A percentile compares a stretch with the other conserved stretches of the same genome.
These are phyloP conservation scores for Phytophthora tentaculata DNA, from an alignment of 352 stramenopile species.

Conservation along the genomic window DNA sequence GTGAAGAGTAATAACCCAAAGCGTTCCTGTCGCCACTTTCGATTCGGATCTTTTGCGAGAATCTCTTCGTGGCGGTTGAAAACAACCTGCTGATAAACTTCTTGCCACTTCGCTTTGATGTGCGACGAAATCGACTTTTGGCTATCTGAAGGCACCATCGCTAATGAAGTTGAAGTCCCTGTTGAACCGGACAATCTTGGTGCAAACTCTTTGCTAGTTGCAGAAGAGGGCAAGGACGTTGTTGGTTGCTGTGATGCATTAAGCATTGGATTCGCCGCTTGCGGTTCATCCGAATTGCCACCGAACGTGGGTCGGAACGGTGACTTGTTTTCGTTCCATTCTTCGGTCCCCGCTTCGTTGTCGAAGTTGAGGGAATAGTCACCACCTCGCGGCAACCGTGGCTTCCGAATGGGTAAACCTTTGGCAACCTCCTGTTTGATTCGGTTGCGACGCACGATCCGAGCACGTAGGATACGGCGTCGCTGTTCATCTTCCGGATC, in stretches of 20 bases:
- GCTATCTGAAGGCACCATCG: background rate
- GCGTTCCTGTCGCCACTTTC: conserved; percentile 71
- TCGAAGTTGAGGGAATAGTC: conserved; percentile 21
- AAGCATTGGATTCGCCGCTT: conserved; percentile 5
- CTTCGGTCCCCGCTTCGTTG: conserved; percentile 4
- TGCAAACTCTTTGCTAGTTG: background rate
- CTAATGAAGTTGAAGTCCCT: background rate
- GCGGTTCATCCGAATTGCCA: conserved; percentile 18
- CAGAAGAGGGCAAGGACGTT: conserved; percentile 4
- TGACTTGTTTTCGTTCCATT: conserved; percentile 10
- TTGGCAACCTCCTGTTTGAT: conserved; percentile 63
- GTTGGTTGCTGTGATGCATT: background rate
- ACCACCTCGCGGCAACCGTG: conserved; percentile 17
- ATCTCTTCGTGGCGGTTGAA: conserved; percentile 68
- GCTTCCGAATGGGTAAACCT: conserved; percentile 35
- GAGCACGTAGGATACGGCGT: conserved; percentile 49
- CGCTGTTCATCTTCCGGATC: conserved; percentile 61
- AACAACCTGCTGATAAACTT: conserved; percentile 50
- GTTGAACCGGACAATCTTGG: background rate
- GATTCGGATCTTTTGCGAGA: conserved; percentile 57
- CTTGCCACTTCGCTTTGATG: conserved; percentile 44
- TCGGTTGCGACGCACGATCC: conserved; percentile 65
- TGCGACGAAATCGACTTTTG: conserved; percentile 10
- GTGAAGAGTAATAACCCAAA: conserved; percentile 63
- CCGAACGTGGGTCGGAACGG: conserved; percentile 36